Evolutionary conservation across 2,329 filamentous ascomycete species (phyloP), one percentile per base, ranked within the genome.

Genomic region (Pseudocercospora pini-densiflorae): DNA sequence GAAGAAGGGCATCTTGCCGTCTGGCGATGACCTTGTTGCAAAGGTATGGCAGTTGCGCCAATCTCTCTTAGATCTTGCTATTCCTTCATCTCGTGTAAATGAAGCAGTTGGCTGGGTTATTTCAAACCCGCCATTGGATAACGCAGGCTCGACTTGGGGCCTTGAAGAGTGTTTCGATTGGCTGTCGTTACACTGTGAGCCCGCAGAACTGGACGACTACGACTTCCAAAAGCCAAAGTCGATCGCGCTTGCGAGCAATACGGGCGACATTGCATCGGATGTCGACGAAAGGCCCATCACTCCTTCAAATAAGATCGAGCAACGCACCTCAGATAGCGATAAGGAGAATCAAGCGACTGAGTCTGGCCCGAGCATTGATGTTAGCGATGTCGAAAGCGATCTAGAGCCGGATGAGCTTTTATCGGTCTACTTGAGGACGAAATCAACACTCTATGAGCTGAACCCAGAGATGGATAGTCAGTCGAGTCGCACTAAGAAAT

Each of bases 111-210:
- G 63, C 10, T 70, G 66, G 85, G 86, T 71, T 83, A 90, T 74
- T 84, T 93, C 53, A 49, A 89, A 91, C 70, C 88, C 88, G 29
- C 85, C 89, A 14, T 74, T 78, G 65, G 77, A 79, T 31, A 61
- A 57, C 27, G 24, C 65, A 85, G 90, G 62, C 81, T 84, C 2
- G 74, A 82, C 23, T 14, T 97, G 93, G 92, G 93, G 94, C 9
- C 81, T 98, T 40, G 90, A 96, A 68, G 94, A 97, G 79, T 89
- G 92, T 27, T 78, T 99, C 21, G 92, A 97, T 73, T 97, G 93
- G 92, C 85, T 98, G 62, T 92, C 93, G n/a, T 83, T 92, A 70
- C 88, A 95, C 76, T 92, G 90, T 72, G 81, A 85, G 14, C 43
- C 63, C 27, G 70, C 67, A 23, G 73, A 76, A 58, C 67, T 78